These are phyloP conservation scores for Bipolaris sorokiniana DNA, from an alignment of 2,329 filamentous ascomycete genomes.

Conservation along the genomic window DNA sequence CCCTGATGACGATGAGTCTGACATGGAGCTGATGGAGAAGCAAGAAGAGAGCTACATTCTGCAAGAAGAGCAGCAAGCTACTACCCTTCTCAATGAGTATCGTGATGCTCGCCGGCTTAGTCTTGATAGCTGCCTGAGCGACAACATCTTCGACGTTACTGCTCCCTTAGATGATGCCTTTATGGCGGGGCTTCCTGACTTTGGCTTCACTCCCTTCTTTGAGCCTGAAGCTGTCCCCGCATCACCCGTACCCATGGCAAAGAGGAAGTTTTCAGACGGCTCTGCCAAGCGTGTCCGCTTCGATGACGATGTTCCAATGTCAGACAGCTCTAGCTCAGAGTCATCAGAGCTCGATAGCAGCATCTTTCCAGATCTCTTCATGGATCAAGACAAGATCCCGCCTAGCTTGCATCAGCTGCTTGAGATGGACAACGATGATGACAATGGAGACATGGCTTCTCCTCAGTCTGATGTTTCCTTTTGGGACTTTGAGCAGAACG, in stretches of 20 bases:
- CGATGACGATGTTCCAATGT: slow-evolving; percentile 66
- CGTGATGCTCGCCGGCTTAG: slow-evolving; percentile 45
- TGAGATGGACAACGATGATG: slow-evolving; percentile 58
- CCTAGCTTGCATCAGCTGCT: slow-evolving; percentile 75
- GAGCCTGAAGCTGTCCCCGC: slow-evolving; percentile 51
- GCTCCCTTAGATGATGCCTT: slow-evolving; percentile 35
- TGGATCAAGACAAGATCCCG: slow-evolving; percentile 75
- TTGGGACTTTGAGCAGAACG: slow-evolving; percentile 66
- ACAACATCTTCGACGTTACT: slow-evolving; percentile 44
- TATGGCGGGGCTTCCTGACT: slow-evolving; percentile 36
- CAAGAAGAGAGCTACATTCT: slow-evolving; percentile 79
- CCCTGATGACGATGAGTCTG: slow-evolving; percentile 74
- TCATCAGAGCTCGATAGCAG: slow-evolving; percentile 65
- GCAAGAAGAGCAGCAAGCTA: slow-evolving; percentile 40
- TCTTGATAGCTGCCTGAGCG: slow-evolving; percentile 43
- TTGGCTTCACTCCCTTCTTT: slow-evolving; percentile 46
- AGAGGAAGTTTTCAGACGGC: slow-evolving; percentile 48
- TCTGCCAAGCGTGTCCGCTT: slow-evolving; percentile 74
- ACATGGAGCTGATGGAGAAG: slow-evolving; percentile 78
- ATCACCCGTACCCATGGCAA: slow-evolving; percentile 45
- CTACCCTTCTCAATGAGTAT: slow-evolving; percentile 39
- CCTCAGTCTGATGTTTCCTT: slow-evolving; percentile 57
- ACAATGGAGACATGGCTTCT: slow-evolving; percentile 56
- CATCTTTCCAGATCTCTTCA: slow-evolving; percentile 79
- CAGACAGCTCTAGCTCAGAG: slow-evolving; percentile 61